Base-by-base conservation (phyloP, 2,329 filamentous ascomycete species). In the Aureobasidium sp. region DNA sequence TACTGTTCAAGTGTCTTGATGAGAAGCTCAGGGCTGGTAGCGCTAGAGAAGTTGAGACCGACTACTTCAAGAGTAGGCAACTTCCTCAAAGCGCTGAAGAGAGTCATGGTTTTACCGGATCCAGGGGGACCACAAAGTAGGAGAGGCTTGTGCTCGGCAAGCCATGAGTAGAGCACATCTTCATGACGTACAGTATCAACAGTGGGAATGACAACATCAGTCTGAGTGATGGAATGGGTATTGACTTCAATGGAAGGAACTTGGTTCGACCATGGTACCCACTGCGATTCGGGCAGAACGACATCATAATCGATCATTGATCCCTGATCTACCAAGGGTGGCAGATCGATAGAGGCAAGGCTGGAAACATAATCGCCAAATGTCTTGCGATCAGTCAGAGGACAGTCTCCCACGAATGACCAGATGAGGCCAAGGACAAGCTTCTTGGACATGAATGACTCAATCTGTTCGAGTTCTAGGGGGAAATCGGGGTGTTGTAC, bases 1-100 rank as follows among this genome's bases (percentile, higher is more conserved):
- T 99, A 97, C 74, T 99, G 95, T 77, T 99, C 94, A 68, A 99
- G 96, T 0, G 95, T 99, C 82, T 99, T 99, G 80, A 99, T 92
- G 65, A 99, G 84, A 32, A 99, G 85, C 74, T 99, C 95, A 0
- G 94, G 95, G 0, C 94, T 99, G 0, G 95, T 99, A 1, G 94
- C 95, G 69, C 94, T 99, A 5, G 95, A 99, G 75, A 99, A 99
- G 77, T 99, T 99, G 73, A 99, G 90, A 53, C 94, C 94, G 36
- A 99, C 95, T 63, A 97, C 91, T 76, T 99, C 94, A 92, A 99
- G 97, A 73, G 97, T 97, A 3, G 93, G 93, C 63, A 99, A 81
- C 76, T 99, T 99, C 66, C 94, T 88, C 60, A 99, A 84, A 37
- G 94, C 94, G 73, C 93, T 97, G 80, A 99, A 99, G 13, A 99